Base-by-base conservation (phyloP, 176 grass and related monocot genomes). In the Aegilops speltoides region DNA sequence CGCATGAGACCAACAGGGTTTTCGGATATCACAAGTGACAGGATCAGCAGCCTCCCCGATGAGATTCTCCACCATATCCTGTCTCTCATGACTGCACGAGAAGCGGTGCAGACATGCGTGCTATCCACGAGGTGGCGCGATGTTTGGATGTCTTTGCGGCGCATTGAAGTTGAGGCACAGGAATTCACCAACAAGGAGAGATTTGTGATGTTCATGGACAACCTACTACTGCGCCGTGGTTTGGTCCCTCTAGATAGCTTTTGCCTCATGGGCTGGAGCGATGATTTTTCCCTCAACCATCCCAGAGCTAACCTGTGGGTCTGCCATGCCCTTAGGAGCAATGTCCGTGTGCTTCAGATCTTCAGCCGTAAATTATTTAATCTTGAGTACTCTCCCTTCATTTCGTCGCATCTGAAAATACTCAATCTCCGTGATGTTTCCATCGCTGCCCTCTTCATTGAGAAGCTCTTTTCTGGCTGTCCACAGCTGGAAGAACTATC, bases 151-250 rank as follows among this genome's bases (percentile, higher is more conserved):
- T 78, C 19, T 60, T 37, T 79, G 32, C 22, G 57, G 19, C 4
- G 54, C 76, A 32, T 79, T 60, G 24, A 36, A 12, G 60, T 61
- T 22, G 33, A 60, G 57, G 29, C 13, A 31, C 22, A 7, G 1
- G 11, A 38, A 79, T 79, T 62, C 32, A 62, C 28, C 5, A 79
- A 22, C 20, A 79, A 24, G 52, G 4, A 24, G 54, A 7, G 6
- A 79, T 24, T 79, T 23, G 54, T 61, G 54, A 79, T n/a, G 54
- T 79, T 79, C 54, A 79, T 79, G 76, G 76, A 79, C 52, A 62
- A 79, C 3, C 7, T 79, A 61, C 54, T 79, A 23, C 54, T 79
- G 76, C 10, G 11, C 11, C 54, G 76, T 79, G 76, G 76, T 79
- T 60, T 33, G 3, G 54, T 61, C 1, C 54, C 76, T 61, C 32